Evolutionary conservation across 208 protist species (phyloP).

Genomic region (Crithidia thermophila): DNA sequence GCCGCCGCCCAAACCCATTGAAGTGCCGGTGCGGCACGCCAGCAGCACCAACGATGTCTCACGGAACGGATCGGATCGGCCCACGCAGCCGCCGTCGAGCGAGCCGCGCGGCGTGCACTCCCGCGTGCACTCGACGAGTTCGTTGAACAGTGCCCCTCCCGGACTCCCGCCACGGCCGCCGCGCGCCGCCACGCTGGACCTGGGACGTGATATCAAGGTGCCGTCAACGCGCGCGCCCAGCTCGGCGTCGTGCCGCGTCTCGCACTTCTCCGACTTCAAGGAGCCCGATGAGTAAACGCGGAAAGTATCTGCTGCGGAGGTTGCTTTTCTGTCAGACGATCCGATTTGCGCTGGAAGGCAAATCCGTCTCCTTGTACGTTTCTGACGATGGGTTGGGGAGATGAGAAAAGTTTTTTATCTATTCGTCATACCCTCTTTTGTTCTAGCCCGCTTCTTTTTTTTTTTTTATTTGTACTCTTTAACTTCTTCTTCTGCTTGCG

Average conservation of each 20-base stretch:
- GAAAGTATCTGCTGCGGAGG: too few species aligned
- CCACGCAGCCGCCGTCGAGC: constrained; percentile 1
- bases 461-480: background rate
- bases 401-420: background rate
- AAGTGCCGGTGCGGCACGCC: constrained; percentile 1
- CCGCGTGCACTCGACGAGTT: background rate
- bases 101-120: background rate
- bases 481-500: background rate
- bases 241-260: constrained; percentile 5
- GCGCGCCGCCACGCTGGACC: background rate
- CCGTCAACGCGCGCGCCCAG: constrained; percentile 13
- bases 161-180: constrained; percentile 9
- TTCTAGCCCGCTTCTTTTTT: background rate
- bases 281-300: constrained; percentile 9
- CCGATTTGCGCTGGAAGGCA: too few species aligned
- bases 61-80: background rate
- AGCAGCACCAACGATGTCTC: background rate
- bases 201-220: background rate
- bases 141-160: background rate
- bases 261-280: constrained; percentile 12
- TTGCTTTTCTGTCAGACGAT: too few species aligned
- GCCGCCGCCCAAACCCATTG: background rate
- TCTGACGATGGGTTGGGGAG: background rate
- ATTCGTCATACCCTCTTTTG: background rate
- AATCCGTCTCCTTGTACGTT: background rate